A percentile compares a stretch with the other conserved stretches of the same genome.
Conservation (phyloP, 495 filamentous ascomycete species). For the Penicillium subrubescens region DNA sequence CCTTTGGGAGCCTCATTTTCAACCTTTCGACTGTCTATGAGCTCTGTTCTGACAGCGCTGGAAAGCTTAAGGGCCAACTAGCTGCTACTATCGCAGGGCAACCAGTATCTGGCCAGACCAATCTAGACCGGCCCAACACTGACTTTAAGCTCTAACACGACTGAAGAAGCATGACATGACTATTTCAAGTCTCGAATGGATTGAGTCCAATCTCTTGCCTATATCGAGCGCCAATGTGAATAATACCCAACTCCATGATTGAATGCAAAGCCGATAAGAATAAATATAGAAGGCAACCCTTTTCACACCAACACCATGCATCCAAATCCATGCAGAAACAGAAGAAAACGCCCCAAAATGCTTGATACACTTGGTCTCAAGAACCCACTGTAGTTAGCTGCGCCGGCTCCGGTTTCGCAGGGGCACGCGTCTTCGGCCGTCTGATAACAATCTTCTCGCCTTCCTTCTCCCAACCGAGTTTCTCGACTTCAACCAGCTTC, state of each 20-base stretch:
- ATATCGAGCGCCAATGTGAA: slow-evolving; percentile 19
- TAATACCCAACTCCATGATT: slow-evolving; percentile 5
- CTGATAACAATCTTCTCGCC: slow-evolving; percentile 71
- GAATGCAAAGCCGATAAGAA: slow-evolving; percentile 19
- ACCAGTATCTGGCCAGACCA: slow-evolving; percentile 44
- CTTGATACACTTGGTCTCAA: slow-evolving; percentile 1
- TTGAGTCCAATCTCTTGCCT: slow-evolving; percentile 5
- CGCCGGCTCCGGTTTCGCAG: slow-evolving; percentile 23
- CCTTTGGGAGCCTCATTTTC: slow-evolving; percentile 78
- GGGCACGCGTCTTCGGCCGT: slow-evolving; percentile 46
- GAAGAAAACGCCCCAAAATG: slow-evolving; percentile 19
- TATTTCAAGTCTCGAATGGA: slow-evolving; percentile 18
- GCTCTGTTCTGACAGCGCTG: slow-evolving; percentile 77
- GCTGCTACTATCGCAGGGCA: slow-evolving; percentile 67
- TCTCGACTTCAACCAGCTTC: slow-evolving; percentile 61
- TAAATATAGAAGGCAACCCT: slow-evolving; percentile 4
- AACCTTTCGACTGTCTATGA: slow-evolving; percentile 93
- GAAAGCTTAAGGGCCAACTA: slow-evolving; percentile 65
- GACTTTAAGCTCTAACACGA: slow-evolving; percentile 75
- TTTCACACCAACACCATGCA: slow-evolving; percentile 15
- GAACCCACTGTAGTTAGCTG: slow-evolving; percentile 20
- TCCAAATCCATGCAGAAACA: slow-evolving; percentile 16
- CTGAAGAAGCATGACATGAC: slow-evolving; percentile 8
- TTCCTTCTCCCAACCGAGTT: slow-evolving; percentile 79
- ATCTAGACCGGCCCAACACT: slow-evolving; percentile 68